Evolutionary conservation across 768 basidiomycete species (phyloP).

Genomic region (Mycena filopes): DNA sequence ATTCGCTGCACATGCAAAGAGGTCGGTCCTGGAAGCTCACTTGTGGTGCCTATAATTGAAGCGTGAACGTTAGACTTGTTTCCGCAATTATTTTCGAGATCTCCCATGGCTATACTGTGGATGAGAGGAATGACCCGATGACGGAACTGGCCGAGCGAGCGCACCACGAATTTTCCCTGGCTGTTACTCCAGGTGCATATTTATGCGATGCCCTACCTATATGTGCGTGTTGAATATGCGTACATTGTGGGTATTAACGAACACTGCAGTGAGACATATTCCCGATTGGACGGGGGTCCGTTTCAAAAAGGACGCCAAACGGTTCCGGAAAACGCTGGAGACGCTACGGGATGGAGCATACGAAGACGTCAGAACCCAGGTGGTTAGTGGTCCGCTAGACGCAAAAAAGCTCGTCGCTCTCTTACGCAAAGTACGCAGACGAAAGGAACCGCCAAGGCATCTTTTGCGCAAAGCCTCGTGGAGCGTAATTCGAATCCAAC

Average conservation of each 20-base stretch:
- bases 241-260: not conserved
- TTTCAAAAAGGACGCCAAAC: conserved; percentile 9
- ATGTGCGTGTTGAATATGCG: not conserved
- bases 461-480: conserved; percentile 1
- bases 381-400: not conserved
- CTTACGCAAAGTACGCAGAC: not conserved
- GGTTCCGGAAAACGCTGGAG: not conserved
- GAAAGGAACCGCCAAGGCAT: conserved; percentile 7
- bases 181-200: conserved; percentile 4
- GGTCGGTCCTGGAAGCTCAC: not conserved
- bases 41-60: not conserved
- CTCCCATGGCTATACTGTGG: conserved; percentile 27
- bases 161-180: conserved; percentile 23
- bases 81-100: conserved; percentile 24
- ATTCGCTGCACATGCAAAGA: not conserved
- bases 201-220: conserved; percentile 10
- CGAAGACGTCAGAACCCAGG: not conserved
- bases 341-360: conserved; percentile 1
- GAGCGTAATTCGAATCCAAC: not conserved
- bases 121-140: conserved; percentile 23
- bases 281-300: conserved; percentile 9
- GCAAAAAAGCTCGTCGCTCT: not conserved
- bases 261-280: conserved; percentile 8
- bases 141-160: conserved; percentile 21
- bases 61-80: conserved; percentile 3